Conservation (phyloP, 805 yeast species). For the Kodamaea neixiangensis region DNA sequence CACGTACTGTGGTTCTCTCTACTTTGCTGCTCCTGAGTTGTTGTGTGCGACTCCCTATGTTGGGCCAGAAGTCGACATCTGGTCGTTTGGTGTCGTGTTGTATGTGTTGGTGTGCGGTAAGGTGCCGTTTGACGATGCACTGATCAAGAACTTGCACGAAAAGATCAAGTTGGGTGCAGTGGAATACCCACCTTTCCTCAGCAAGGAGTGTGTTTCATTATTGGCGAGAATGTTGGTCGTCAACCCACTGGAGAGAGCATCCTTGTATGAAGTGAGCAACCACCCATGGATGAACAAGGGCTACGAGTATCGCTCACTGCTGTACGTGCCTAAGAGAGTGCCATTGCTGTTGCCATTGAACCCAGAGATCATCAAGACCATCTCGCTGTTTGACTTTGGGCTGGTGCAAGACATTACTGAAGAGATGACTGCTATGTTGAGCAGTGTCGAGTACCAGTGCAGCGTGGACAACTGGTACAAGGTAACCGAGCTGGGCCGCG, state of each 20-base stretch:
- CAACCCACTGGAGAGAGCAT: constrained; percentile 78
- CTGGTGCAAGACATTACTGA: constrained; percentile 56
- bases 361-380: constrained; percentile 65
- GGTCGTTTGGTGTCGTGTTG: constrained; percentile 97
- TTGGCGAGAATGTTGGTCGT: constrained; percentile 90
- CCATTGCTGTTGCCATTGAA: constrained; percentile 77
- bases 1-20: constrained; percentile 95
- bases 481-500: constrained; percentile 38
- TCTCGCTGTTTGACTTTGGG: constrained; percentile 79
- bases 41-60: constrained; percentile 87
- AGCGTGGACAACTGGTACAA: constrained; percentile 66
- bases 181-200: constrained; percentile 82
- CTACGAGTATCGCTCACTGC: constrained; percentile 69
- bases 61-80: constrained; percentile 97
- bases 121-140: constrained; percentile 96
- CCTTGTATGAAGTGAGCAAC: constrained; percentile 70
- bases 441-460: constrained; percentile 64
- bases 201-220: constrained; percentile 77
- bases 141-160: constrained; percentile 87
- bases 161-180: constrained; percentile 91
- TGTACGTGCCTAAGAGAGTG: constrained; percentile 71
- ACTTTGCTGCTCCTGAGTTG: constrained; percentile 98
- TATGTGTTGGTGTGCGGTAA: constrained; percentile 96
- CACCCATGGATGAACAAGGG: constrained; percentile 97
- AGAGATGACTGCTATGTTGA: constrained; percentile 58